Base-by-base conservation (phyloP, 495 filamentous ascomycete species). In the Lasiosphaeria ovina region DNA sequence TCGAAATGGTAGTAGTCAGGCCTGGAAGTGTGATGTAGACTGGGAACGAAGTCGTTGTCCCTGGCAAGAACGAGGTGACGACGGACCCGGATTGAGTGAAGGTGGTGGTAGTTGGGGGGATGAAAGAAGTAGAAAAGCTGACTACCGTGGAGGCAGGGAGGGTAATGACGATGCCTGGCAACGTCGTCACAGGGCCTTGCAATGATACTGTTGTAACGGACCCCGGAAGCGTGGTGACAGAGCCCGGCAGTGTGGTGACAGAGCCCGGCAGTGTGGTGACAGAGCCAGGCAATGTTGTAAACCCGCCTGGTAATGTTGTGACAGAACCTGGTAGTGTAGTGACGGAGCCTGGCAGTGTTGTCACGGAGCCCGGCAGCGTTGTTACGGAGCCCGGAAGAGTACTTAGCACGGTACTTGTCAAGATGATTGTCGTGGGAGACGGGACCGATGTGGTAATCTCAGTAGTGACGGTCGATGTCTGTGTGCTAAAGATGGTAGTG, bases 61-160 rank as follows among this genome's bases (percentile, higher is more conserved):
- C 67, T 0, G 73, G 69, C 1, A 74, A 11, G 11, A 66, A 64
- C 10, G 57, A 65, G 2, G 71, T 80, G 31, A 73, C 56, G 0
- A 66, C 62, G 16, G 58, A 38, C 7, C 59, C 65, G 9, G 57
- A 40, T 40, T 54, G 67, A 2, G 64, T 70, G 1, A 65, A 24
- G 4, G 72, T 74, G 6, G 62, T 61, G 16, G 66, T 72, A 4
- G 61, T 55, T 0, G 71, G 50, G 0, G 66, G 72, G 4, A 57
- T 45, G 6, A 60, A 57, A 31, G 60, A 60, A 5, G 60, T 63
- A 7, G 58, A 54, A 8, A 70, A 71, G 34, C 59, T 58, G 14
- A 65, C 63, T 5, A 65, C 11, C 2, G 68, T 73, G 24, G 63
- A 54, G 10, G 58, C 69, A 14, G 73, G 63, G n/a, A 74, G 59